A percentile compares a stretch with the other conserved stretches of the same genome.
Conservation (phyloP, 2,329 filamentous ascomycete genomes). For the Aspergillus sp. region DNA sequence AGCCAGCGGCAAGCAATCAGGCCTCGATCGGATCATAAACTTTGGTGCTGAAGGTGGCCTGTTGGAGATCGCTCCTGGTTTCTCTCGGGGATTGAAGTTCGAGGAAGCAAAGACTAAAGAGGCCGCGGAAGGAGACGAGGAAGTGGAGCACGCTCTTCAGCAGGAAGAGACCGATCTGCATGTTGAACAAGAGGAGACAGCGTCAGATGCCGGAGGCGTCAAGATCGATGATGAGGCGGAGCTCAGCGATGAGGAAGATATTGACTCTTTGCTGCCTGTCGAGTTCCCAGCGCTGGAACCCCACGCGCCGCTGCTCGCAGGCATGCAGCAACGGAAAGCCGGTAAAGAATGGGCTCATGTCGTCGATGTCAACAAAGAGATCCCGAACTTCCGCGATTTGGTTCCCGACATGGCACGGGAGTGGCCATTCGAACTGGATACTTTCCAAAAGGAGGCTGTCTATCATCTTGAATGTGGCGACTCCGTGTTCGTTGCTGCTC, state of each 20-base stretch:
- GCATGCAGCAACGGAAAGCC: conserved; percentile 66
- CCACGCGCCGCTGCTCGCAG: conserved; percentile 71
- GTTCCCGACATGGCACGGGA: conserved; percentile 95
- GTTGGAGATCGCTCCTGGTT: conserved; percentile 78
- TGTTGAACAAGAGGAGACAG: conserved; percentile 56
- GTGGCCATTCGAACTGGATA: conserved; percentile 97
- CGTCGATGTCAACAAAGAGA: conserved; percentile 91
- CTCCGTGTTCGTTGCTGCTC: conserved; percentile 95
- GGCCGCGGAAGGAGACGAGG: conserved; percentile 65
- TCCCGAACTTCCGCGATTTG: conserved; percentile 89
- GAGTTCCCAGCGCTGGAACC: conserved; percentile 93
- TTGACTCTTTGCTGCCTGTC: conserved; percentile 84
- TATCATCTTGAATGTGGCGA: conserved; percentile 96
- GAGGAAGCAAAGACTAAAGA: conserved; percentile 59
- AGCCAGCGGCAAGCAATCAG: conserved; percentile 45
- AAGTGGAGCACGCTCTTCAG: conserved; percentile 66
- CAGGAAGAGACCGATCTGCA: conserved; percentile 44
- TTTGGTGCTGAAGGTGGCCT: conserved; percentile 76
- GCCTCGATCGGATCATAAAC: conserved; percentile 82
- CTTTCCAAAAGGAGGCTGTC: conserved; percentile 97
- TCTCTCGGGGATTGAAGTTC: conserved; percentile 76
- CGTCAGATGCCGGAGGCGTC: conserved; percentile 29
- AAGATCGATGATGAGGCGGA: conserved; percentile 32
- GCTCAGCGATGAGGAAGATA: conserved; percentile 55
- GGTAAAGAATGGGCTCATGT: conserved; percentile 96